phyloP scores from a whole-genome alignment of 495 filamentous ascomycete species.

The Oidiodendron maius region DNA sequence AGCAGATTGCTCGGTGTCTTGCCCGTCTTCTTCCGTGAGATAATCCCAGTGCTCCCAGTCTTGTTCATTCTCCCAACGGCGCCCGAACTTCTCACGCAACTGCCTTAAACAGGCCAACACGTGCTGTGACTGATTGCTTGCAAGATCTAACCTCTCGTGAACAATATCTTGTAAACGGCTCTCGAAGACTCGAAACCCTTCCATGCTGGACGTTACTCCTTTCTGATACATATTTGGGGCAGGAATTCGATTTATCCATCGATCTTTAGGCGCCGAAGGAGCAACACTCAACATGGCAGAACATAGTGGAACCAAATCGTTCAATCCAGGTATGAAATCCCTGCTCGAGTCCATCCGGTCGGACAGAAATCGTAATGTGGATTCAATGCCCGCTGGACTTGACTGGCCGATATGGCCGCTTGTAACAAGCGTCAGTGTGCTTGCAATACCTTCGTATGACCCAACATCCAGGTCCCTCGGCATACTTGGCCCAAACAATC shows the following conservation, averaged over 20 bases:
- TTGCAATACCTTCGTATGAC: too few species aligned
- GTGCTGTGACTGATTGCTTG: not conserved
- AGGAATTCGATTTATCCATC: too few species aligned
- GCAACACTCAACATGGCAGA: not conserved
- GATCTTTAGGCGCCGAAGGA: not conserved
- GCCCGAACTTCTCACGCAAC: not conserved
- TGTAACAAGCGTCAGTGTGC: too few species aligned
- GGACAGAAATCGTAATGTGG: too few species aligned
- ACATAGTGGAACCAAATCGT: constrained; percentile 4
- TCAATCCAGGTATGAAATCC: constrained; percentile 7
- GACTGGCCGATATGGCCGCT: too few species aligned
- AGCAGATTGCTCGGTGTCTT: too few species aligned
- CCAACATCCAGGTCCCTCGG: too few species aligned
- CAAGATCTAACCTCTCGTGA: too few species aligned
- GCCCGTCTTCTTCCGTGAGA: too few species aligned
- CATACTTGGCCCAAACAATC: not conserved
- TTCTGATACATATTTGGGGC: constrained; percentile 1
- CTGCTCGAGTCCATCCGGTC: not conserved
- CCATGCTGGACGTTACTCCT: not conserved
- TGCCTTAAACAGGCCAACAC: not conserved
- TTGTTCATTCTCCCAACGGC: constrained; percentile 3
- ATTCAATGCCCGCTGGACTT: too few species aligned
- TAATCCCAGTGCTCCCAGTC: constrained; percentile 2
- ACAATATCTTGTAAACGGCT: not conserved
- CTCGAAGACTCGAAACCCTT: constrained; percentile 6